Base-by-base conservation (phyloP, 2,329 filamentous ascomycete genomes). In the Daldinia eschscholtzii region DNA sequence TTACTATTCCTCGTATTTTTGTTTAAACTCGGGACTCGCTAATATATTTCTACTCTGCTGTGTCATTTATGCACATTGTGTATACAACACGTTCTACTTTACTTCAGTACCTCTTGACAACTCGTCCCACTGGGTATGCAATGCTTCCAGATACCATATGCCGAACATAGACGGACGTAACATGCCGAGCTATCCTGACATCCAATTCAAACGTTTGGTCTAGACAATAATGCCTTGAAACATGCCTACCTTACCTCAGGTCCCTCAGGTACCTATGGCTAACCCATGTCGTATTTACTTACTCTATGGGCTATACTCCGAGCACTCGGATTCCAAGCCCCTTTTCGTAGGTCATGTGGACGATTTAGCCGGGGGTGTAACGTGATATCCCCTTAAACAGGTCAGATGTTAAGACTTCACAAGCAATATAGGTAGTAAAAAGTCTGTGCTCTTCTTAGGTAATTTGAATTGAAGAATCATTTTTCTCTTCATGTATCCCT, bases 321-420 rank as follows among this genome's bases (percentile, higher is more conserved):
- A 52, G 7, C 26, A 52, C 28, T 7, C 46, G 7, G 10, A 26
- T 10, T 15, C 15, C 7, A 33, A 4, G 26, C 46, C 44, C 46
- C 15, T 30, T 52, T 52, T 55, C 56, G 26, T 23, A 41, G 46
- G 44, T 48, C 55, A 62, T 37, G 30, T 41, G 39, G 20, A 57
- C 41, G 15, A 65, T 65, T 68, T 68, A 68, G 41, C 61, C 59
- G 62, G 26, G 23, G 56, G 63, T 66, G 59, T 66, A 66, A 69
- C 63, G 56, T 69, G 50, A 69, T 69, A 69, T 65, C 15, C 30
- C 42, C 46, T 30, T 63, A 23, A 15, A 48, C 33, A 10, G 12
- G 28, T 12, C 46, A 23, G 37, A 44, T 9, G 7, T 28, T 50
- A 57, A 13, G 33, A 57, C 37, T 41, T 48, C 28, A 50, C 48